phyloP scores from a whole-genome alignment of 164 flowering plant species.

The Magnolia sinica region DNA sequence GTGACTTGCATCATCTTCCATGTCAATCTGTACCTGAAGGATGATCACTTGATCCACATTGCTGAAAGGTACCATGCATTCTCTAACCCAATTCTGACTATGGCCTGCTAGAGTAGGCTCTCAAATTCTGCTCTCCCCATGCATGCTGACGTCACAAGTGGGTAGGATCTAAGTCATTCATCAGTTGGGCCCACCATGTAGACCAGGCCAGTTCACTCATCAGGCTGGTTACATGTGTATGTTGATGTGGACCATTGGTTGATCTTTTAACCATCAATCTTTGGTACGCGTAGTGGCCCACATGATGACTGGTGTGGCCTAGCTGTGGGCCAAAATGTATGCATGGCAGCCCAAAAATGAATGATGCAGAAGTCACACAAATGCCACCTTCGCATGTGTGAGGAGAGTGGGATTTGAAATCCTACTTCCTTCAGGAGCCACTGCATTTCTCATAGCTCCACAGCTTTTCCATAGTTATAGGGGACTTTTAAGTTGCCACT shows the following conservation, averaged over 20 bases:
- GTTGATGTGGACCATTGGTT: not conserved
- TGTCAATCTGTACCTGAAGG: conserved; percentile 41
- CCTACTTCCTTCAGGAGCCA: no score
- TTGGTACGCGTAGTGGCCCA: not conserved
- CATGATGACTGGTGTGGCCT: no score
- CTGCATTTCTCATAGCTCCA: no score
- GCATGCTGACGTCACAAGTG: not conserved
- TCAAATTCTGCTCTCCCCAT: not conserved
- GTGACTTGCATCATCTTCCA: conserved; percentile 42
- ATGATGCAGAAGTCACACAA: no score
- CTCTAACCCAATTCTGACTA: conserved; percentile 31
- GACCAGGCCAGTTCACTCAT: not conserved
- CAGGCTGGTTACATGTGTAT: not conserved
- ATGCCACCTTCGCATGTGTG: no score
- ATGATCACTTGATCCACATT: conserved; percentile 48
- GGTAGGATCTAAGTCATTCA: not conserved
- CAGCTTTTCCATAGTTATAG: no score
- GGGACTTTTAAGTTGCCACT: no score
- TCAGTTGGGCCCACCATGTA: not conserved
- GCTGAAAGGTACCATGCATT: conserved; percentile 54
- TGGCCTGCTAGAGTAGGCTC: not conserved
- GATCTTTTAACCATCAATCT: not conserved
- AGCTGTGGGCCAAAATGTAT: no score
- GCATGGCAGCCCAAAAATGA: no score
- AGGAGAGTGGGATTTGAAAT: no score